phyloP scores from a whole-genome alignment of 257 asterid genomes.

The Solanum habrochaites region DNA sequence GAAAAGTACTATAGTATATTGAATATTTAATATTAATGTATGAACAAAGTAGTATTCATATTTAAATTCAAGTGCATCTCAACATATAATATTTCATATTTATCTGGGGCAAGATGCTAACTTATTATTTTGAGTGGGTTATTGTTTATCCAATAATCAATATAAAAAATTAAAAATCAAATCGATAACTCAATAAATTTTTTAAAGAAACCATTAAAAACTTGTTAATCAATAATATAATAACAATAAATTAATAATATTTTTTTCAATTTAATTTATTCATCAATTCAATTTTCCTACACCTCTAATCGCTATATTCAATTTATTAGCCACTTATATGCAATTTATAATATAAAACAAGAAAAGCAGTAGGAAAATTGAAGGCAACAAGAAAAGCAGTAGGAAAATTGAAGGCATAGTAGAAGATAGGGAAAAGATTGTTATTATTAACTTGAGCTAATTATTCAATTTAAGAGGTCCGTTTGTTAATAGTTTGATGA shows the following conservation, averaged over 20 bases:
- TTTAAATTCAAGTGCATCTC: background rate
- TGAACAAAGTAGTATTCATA: background rate
- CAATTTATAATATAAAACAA: too few relatives aligned
- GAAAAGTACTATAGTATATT: too few relatives aligned
- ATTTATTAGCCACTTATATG: background rate
- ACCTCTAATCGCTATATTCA: background rate
- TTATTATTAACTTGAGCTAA: background rate
- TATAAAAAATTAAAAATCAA: background rate
- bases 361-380: background rate
- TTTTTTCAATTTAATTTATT: too few relatives aligned
- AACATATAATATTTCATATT: too few relatives aligned
- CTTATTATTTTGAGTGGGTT: background rate
- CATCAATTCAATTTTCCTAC: background rate
- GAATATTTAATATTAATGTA: background rate
- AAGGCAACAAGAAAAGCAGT: background rate
- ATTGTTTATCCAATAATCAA: too few relatives aligned
- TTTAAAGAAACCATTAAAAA: too few relatives aligned
- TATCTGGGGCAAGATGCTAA: background rate
- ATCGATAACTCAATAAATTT: background rate
- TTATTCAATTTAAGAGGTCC: background rate
- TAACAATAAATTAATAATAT: too few relatives aligned
- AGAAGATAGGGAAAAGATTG: background rate
- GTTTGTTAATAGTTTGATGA: background rate
- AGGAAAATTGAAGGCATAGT: too few relatives aligned
- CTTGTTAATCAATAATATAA: background rate